A percentile compares a stretch with the other conserved stretches of the same genome.
Evolutionary conservation across 108 stramenopile species (phyloP).

Genomic region (Discostella stelligeroides): DNA sequence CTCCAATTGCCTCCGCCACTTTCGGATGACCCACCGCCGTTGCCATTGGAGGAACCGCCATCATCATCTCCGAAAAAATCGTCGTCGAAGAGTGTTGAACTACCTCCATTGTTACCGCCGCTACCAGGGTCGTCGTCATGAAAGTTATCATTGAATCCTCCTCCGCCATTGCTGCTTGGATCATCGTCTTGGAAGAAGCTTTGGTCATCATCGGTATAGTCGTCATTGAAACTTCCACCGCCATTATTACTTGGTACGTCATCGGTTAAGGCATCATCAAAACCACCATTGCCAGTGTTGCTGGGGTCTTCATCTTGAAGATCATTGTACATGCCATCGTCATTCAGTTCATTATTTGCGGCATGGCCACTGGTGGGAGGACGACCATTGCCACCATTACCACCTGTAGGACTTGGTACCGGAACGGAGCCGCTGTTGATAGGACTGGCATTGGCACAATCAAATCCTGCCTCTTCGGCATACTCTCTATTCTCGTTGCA

Average conservation of each 20-base stretch:
- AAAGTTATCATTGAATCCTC: neutral
- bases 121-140: neutral
- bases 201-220: neutral
- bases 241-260: neutral
- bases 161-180: neutral
- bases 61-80: neutral
- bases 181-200: neutral
- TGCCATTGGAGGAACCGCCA: neutral
- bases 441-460: neutral
- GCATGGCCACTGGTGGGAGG: too few species aligned
- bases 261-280: neutral
- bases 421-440: neutral
- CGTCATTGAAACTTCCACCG: too few species aligned
- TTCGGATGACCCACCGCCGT: neutral
- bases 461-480: conserved; percentile 8
- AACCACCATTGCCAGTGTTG: too few species aligned
- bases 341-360: too few species aligned
- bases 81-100: neutral
- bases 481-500: conserved; percentile 24
- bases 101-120: neutral
- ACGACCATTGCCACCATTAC: neutral
- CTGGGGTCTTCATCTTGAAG: neutral
- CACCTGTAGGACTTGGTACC: neutral
- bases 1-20: neutral
- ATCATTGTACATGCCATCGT: too few species aligned